A percentile compares a stretch with the other conserved stretches of the same genome.
Evolutionary conservation across 1,284 basidiomycete genomes (phyloP).

Genomic region (Trametes versicolor): DNA sequence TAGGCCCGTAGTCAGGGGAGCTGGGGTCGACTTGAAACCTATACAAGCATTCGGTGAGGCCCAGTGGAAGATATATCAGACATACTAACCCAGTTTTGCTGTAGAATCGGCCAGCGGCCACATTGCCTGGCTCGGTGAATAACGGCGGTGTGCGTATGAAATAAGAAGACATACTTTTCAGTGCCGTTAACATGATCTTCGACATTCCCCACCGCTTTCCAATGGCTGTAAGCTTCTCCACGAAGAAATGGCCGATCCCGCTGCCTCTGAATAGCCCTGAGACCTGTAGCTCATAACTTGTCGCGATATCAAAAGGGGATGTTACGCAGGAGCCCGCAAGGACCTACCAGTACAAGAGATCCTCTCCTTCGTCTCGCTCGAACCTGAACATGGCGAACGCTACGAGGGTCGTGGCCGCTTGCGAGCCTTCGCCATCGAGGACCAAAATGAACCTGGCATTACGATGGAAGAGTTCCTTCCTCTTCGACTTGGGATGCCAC

Average conservation of each 20-base stretch:
- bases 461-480: slow-evolving; percentile 65
- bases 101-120: slow-evolving; percentile 65
- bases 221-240: slow-evolving; percentile 59
- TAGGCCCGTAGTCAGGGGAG: slow-evolving; percentile 57
- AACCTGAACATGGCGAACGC: slow-evolving; percentile 79
- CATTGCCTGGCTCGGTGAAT: slow-evolving; percentile 56
- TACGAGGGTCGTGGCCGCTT: slow-evolving; percentile 38
- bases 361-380: slow-evolving; percentile 65
- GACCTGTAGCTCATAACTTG: slow-evolving; percentile 81
- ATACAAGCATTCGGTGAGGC: neutral
- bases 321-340: neutral
- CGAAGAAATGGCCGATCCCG: slow-evolving; percentile 67
- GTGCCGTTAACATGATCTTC: slow-evolving; percentile 76
- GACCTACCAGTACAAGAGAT: slow-evolving; percentile 73
- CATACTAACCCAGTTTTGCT: slow-evolving; percentile 57
- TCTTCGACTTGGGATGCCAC: slow-evolving; percentile 69
- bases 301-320: slow-evolving; percentile 1
- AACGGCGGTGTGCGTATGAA: neutral
- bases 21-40: slow-evolving; percentile 65
- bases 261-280: slow-evolving; percentile 50
- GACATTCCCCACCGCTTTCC: slow-evolving; percentile 65
- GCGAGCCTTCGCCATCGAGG: slow-evolving; percentile 28
- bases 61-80: neutral
- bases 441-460: slow-evolving; percentile 69
- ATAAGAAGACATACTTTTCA: slow-evolving; percentile 60